Base-by-base conservation (phyloP, 208 protist genomes). In the Phytomonas sp. region DNA sequence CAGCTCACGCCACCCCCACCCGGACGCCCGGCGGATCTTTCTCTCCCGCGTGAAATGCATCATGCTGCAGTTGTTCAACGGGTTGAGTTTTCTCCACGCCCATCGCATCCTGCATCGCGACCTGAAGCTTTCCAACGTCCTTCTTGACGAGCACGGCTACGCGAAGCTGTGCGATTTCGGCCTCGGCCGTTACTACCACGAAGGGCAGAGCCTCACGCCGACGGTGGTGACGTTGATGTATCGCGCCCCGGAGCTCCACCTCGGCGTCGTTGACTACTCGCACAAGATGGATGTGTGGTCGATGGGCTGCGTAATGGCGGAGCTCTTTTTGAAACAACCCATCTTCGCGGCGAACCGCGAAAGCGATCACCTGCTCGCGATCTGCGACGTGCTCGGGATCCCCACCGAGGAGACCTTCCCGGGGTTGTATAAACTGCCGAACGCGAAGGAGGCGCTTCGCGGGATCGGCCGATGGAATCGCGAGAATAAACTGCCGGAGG, bases 271-370 rank as follows among this genome's bases (percentile, higher is more conserved):
- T 13, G 87, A 92, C 75, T 94, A 95, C 70, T 97, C 93, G 0
- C 88, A 96, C 56, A 81, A 91, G 28, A 94, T 99, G 76, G 97
- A 98, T 79, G 83, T 98, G 23, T 99, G 96, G 97, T 98, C 95
- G 15, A 68, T 87, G 5, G 97, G 95, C 23, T 99, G 97, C 85
- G 98, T 99, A 32, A 78, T 99, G 40, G 98, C 96, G 4, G 98
- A 99, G 82, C 76, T 99, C 17, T 92, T 99, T 60, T 70, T 99
- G 4, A 97, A 98, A 40, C 80, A 90, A 46, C 98, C 98, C 8
- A 86, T 99, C 17, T 99, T 99, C 51, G 78, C 72, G 36, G 91
- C 93, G 9, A 72, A 78, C n/a, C 78, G 66, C 1, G 96, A 98
- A 64, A 72, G 77, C 32, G 85, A 93, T 60, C 92, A 97, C 70